These are phyloP conservation scores for Protea cynaroides DNA, from an alignment of 164 flowering plant genomes.

Conservation along the genomic window DNA sequence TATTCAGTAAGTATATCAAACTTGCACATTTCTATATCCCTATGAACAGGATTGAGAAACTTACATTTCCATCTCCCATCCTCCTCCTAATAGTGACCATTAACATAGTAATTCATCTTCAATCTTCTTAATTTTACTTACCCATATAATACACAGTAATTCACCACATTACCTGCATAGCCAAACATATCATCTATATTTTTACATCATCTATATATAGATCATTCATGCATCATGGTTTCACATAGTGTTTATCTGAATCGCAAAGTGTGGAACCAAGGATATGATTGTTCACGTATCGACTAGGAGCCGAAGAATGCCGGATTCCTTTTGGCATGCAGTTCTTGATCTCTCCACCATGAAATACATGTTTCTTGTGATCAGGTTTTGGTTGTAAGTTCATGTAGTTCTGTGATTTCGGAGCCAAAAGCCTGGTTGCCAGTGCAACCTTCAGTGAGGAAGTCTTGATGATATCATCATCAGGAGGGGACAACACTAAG, in stretches of 20 bases:
- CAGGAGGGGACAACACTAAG: slow-evolving; percentile 15
- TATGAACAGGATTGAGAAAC: background rate
- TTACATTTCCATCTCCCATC: background rate
- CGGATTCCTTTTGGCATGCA: slow-evolving; percentile 56
- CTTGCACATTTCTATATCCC: no score
- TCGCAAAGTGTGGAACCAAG: slow-evolving; percentile 26
- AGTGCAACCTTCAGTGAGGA: background rate
- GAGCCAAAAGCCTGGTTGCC: slow-evolving; percentile 14
- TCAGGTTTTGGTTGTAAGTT: slow-evolving; percentile 13
- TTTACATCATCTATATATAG: no score
- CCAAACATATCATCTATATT: no score
- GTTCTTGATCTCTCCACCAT: slow-evolving; percentile 15
- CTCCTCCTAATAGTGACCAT: background rate
- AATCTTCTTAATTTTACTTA: no score
- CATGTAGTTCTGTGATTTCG: slow-evolving; percentile 12
- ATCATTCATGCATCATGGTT: background rate
- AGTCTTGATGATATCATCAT: background rate
- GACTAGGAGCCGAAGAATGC: slow-evolving; percentile 46
- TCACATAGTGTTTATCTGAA: slow-evolving; percentile 1
- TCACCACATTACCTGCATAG: no score
- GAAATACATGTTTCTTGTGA: background rate
- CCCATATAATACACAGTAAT: no score
- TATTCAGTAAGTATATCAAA: no score
- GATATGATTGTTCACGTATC: slow-evolving; percentile 32
- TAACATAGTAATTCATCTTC: no score